phyloP scores from a whole-genome alignment of 345 rosid species.

The Eucalyptus camaldulensis region DNA sequence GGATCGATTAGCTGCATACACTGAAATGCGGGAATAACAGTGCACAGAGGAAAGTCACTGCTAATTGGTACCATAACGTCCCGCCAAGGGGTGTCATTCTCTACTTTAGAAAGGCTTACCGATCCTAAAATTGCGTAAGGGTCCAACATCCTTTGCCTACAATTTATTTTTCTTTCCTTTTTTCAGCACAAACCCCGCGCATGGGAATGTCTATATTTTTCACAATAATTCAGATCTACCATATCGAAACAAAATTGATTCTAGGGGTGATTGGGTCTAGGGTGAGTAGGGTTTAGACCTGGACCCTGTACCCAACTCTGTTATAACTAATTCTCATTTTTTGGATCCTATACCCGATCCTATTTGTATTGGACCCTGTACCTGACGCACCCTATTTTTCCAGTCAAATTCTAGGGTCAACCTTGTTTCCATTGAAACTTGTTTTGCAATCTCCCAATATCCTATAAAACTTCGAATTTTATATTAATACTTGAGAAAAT shows the following conservation, averaged over 20 bases:
- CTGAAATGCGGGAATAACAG: neutral
- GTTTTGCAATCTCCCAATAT: no score
- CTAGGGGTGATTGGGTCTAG: neutral
- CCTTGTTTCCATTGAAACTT: fast-evolving
- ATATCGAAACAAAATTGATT: neutral
- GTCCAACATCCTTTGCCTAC: neutral
- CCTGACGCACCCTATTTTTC: fast-evolving
- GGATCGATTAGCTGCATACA: neutral
- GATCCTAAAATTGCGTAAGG: neutral
- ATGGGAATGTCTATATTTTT: neutral
- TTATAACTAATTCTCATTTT: no score
- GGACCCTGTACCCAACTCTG: fast-evolving
- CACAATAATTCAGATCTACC: neutral
- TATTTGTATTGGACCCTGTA: no score
- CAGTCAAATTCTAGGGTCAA: fast-evolving
- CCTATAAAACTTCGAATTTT: fast-evolving
- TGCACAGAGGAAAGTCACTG: neutral
- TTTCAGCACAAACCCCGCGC: neutral
- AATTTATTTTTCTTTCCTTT: neutral
- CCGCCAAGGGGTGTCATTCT: neutral
- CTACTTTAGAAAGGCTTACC: neutral
- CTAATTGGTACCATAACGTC: neutral
- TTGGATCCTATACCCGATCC: fast-evolving
- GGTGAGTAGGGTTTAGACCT: no score
- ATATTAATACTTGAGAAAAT: no score